Evolutionary conservation across 768 basidiomycete genomes (phyloP).

Genomic region (Suillus hirtellus): DNA sequence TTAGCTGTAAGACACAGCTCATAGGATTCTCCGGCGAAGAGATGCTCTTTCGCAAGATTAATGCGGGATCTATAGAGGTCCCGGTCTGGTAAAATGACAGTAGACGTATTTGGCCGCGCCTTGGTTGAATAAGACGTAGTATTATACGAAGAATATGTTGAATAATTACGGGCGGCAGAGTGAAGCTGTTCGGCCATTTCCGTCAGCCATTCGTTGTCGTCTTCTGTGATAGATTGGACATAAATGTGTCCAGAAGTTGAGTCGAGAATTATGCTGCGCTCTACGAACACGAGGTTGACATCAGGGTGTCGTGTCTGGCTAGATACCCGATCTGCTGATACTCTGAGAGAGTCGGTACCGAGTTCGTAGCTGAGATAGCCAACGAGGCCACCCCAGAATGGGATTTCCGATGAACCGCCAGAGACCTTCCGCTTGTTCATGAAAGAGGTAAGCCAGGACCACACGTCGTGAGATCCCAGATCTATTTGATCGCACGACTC

Average conservation of each 20-base stretch:
- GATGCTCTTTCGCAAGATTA: conserved; percentile 64
- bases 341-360: conserved; percentile 56
- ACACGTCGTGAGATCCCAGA: conserved; percentile 58
- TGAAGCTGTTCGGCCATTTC: conserved; percentile 35
- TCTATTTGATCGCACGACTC: conserved; percentile 36
- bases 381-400: conserved; percentile 84
- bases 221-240: conserved; percentile 63
- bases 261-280: conserved; percentile 76
- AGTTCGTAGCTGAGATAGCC: conserved; percentile 82
- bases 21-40: conserved; percentile 87
- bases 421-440: conserved; percentile 53
- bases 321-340: conserved; percentile 37
- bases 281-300: conserved; percentile 74
- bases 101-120: conserved; percentile 24
- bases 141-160: conserved; percentile 18
- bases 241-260: conserved; percentile 46
- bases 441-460: conserved; percentile 75
- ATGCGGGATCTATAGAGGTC: conserved; percentile 68
- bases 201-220: conserved; percentile 63
- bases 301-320: conserved; percentile 57
- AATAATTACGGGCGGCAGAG: conserved; percentile 15
- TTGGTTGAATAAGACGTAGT: conserved; percentile 27
- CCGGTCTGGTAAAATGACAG: conserved; percentile 57
- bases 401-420: conserved; percentile 53
- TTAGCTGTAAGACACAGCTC: conserved; percentile 88